Evolutionary conservation across 257 asterid species (phyloP).

Genomic region (Coffea eugenioides): DNA sequence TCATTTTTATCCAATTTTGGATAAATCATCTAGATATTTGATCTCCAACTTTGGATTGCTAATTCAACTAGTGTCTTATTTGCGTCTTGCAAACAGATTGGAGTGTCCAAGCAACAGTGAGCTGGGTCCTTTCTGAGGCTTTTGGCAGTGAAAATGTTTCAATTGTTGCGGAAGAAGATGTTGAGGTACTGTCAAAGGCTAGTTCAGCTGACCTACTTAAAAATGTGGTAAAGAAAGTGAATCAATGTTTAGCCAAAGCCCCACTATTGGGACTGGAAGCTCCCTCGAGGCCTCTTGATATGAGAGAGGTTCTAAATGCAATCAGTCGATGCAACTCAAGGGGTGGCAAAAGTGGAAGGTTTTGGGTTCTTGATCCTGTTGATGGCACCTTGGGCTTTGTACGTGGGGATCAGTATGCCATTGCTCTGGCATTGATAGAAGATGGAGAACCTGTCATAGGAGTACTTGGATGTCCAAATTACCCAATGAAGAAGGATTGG

Average conservation of each 20-base stretch:
- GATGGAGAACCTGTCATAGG: constrained; percentile 80
- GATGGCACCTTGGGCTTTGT: constrained; percentile 85
- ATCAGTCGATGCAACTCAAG: constrained; percentile 66
- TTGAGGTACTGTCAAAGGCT: constrained; percentile 51
- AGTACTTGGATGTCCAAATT: constrained; percentile 92
- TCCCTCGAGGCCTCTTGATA: constrained; percentile 40
- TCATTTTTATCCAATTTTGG: not conserved
- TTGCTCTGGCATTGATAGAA: constrained; percentile 76
- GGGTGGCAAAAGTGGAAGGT: constrained; percentile 54
- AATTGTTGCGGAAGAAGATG: constrained; percentile 80
- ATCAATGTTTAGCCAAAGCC: constrained; percentile 53
- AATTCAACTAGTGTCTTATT: constrained; percentile 34
- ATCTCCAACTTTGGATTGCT: not conserved
- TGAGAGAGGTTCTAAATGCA: constrained; percentile 58
- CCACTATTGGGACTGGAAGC: constrained; percentile 52
- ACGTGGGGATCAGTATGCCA: constrained; percentile 85
- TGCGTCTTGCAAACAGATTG: constrained; percentile 66
- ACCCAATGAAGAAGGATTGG: constrained; percentile 72
- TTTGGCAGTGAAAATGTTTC: constrained; percentile 54
- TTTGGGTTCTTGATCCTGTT: constrained; percentile 88
- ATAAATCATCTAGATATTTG: not conserved
- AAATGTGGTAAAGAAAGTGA: constrained; percentile 52
- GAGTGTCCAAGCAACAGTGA: constrained; percentile 87
- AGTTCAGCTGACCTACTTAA: constrained; percentile 42
- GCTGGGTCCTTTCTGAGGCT: constrained; percentile 65